Evolutionary conservation across 495 filamentous ascomycete genomes (phyloP).

Genomic region (Penicillium antarcticum): DNA sequence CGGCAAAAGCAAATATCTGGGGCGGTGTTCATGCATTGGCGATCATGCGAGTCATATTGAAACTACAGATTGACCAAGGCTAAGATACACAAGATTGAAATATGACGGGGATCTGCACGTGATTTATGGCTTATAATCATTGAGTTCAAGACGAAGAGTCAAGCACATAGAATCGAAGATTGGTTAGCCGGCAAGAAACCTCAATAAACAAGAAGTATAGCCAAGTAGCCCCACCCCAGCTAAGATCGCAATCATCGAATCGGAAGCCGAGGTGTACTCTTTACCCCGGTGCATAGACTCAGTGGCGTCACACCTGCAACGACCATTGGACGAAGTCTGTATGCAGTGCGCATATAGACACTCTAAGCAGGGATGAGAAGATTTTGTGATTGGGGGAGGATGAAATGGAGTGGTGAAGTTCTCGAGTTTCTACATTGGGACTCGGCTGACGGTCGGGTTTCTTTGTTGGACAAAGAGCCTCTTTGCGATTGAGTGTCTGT

Average conservation of each 20-base stretch:
- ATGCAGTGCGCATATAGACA: conserved; percentile 1
- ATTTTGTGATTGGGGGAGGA: not conserved
- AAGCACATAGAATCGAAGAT: no score
- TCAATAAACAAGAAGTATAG: not conserved
- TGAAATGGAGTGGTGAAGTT: not conserved
- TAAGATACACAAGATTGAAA: no score
- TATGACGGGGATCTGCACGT: no score
- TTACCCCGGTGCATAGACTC: not conserved
- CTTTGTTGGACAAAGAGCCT: conserved; percentile 1
- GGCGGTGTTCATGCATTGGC: no score
- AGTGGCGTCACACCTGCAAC: not conserved
- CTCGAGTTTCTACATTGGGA: not conserved
- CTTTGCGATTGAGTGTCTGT: not conserved
- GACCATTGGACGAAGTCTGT: conserved; percentile 3
- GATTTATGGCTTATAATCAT: not conserved
- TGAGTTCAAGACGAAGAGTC: not conserved
- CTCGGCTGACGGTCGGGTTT: not conserved
- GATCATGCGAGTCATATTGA: no score
- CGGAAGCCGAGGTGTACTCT: not conserved
- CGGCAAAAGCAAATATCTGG: no score
- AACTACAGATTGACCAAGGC: no score
- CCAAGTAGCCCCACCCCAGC: not conserved
- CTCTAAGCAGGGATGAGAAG: not conserved
- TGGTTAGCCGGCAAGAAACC: no score
- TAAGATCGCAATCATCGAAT: conserved; percentile 10